Conservation (phyloP, 805 yeast species). For the Candida cerambycidarum region DNA sequence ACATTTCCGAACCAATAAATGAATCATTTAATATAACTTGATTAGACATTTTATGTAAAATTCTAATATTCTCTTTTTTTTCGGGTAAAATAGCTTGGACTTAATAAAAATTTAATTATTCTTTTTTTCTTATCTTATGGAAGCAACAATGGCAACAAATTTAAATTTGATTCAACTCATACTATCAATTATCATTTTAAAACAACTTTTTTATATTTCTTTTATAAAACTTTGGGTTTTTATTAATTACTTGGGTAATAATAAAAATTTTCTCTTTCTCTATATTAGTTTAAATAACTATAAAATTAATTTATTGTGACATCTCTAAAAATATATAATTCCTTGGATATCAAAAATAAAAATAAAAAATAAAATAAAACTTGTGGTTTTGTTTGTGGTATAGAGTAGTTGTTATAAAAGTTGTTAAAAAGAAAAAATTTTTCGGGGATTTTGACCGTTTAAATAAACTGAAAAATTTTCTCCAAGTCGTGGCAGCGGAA, state of each 20-base stretch:
- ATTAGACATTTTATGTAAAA: constrained; percentile 12
- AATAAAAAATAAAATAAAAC: constrained; percentile 6
- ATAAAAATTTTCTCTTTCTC: constrained; percentile 6
- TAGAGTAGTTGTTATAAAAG: constrained; percentile 3
- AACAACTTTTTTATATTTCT: constrained; percentile 8
- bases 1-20: constrained; percentile 14
- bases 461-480: constrained; percentile 8
- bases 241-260: constrained; percentile 10
- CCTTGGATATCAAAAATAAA: constrained; percentile 6
- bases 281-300: constrained; percentile 3
- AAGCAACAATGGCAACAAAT: constrained; percentile 10
- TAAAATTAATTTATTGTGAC: constrained; percentile 8
- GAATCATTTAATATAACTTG: constrained; percentile 19
- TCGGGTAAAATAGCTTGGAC: constrained; percentile 1
- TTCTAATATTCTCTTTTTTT: not conserved
- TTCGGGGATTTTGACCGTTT: constrained; percentile 3
- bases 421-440: constrained; percentile 1
- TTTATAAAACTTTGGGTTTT: constrained; percentile 3
- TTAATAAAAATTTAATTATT: not conserved
- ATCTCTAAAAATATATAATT: constrained; percentile 3
- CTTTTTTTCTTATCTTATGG: constrained; percentile 1
- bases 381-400: not conserved
- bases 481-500: not conserved
- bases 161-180: constrained; percentile 5
- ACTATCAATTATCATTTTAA: constrained; percentile 10